Base-by-base conservation (phyloP, 345 rosid species). In the Eucalyptus camaldulensis region DNA sequence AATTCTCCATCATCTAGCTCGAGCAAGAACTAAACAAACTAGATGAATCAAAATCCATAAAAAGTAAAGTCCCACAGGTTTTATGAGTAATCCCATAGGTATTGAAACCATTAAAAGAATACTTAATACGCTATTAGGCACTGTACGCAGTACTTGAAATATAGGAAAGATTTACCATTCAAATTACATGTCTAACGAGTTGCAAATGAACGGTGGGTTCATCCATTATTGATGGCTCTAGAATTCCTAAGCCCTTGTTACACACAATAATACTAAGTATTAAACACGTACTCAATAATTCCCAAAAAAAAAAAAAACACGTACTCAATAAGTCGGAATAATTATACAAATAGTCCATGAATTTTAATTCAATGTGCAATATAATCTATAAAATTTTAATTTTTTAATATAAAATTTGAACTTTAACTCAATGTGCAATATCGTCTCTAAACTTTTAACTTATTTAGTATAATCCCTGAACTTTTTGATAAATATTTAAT, bases 191-290 rank as follows among this genome's bases (percentile, higher is more conserved):
- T 14, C 19, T 13, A 65, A 65, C 21, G 76, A 65, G 37, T 65
- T n/a, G 76, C 17, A 4, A 65, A n/a, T 14, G 76, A 31, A n/a
- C 0, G 19, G 19, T 15, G 37, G 19, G 17, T 65, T 65, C 72
- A 29, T 14, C 37, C 72, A 65, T 4, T 7, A 19, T n/a, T 7
- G 37, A n/a, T n/a, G 76, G 10, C 14, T n/a, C 1, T n/a, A 1
- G 76, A n/a, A 65, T 29, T 0, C 37, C 37, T 14, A 14, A 65
- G 21, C 5, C 1, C 0, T 0, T 1, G 1, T 29, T 62, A 13
- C 16, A 13, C 31, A 2, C 37, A n/a, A 14, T 14, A 7, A 5
- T n/a, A n/a, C 19, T 16, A 1, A 29, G 19, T 14, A n/a, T 8
- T 13, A 13, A 29, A 31, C 76, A 65, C 1, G 2, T 65, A 33